A percentile compares a stretch with the other conserved stretches of the same genome.
Evolutionary conservation across 306 rosid species (phyloP).

Genomic region (Prunus mume): DNA sequence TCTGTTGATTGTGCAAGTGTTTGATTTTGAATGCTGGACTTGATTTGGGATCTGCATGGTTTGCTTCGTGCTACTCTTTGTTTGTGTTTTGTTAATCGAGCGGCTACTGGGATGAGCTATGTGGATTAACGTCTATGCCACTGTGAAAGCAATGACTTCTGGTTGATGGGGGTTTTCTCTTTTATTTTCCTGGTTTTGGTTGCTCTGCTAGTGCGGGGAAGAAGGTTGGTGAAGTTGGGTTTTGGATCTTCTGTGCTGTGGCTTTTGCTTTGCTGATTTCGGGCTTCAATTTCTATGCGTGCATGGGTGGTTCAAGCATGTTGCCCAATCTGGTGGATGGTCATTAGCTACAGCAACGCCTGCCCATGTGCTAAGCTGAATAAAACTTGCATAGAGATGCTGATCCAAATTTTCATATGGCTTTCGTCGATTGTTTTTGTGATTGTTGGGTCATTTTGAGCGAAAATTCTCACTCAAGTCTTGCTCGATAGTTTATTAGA

Average conservation of each 20-base stretch:
- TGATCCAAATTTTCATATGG: not conserved
- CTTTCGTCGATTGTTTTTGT: not conserved
- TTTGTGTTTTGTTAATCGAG: conserved; percentile 12
- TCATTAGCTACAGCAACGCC: conserved; percentile 3
- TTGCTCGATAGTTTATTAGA: conserved; percentile 1
- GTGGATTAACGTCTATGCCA: conserved; percentile 5
- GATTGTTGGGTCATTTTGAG: not conserved
- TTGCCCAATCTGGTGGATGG: not conserved
- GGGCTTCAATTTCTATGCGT: conserved; percentile 16
- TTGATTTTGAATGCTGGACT: conserved; percentile 32
- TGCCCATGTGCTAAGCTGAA: not conserved
- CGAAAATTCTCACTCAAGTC: not conserved
- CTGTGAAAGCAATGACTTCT: conserved; percentile 15
- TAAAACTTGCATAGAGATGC: conserved; percentile 11
- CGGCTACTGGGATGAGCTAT: conserved; percentile 13
- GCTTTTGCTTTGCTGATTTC: conserved; percentile 18
- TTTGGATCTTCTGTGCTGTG: conserved; percentile 20
- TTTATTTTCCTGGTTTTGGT: conserved; percentile 1
- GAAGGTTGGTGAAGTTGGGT: conserved; percentile 21
- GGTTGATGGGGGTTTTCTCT: conserved; percentile 13
- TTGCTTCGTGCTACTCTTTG: conserved; percentile 16
- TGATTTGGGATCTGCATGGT: conserved; percentile 34
- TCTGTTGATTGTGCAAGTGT: conserved; percentile 26
- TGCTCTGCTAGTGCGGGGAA: not conserved
- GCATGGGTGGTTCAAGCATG: conserved; percentile 26